Base-by-base conservation (phyloP, 192 early-diverging fungal genomes). In the Podochytrium sp. region DNA sequence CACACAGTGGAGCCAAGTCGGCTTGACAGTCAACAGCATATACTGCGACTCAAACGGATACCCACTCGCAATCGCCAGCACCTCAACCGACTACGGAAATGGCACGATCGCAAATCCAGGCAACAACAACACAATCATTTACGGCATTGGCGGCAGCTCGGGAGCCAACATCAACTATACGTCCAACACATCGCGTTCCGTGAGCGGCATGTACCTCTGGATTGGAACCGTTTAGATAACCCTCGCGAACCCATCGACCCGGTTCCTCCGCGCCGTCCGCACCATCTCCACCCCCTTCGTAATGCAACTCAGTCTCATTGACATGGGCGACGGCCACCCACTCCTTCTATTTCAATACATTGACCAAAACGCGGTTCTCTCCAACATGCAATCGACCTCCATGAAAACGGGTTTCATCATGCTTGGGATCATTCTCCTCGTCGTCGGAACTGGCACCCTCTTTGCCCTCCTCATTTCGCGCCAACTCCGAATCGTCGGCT, bases 401-500 rank as follows among this genome's bases (percentile, higher is more conserved):
- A 47, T 20, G 20, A 7, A 47, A 6, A 55, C 52, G 23, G 52
- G 52, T 7, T 55, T 20, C 30, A 20, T 20, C 25, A 10, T 55
- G 10, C 7, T 23, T 10, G 52, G 52, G 5, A 55, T 73, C 43
- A 73, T 73, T 16, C 16, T 56, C 32, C 47, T 14, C 14, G 7
- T 73, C 2, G 51, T 57, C 30, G 37, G 62, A 33, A 40, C 52
- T 2, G 50, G 72, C 43, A 63, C 43, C 23, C 12, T 74, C 14
- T 63, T 53, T 34, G 61, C 59, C 16, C 14, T 23, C 1, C 35
- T 32, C 56, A 32, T 72, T 32, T 53, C 70, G 7, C 35, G 57
- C n/a, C 72, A 74, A 53, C 65, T 65, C 47, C 14, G n/a, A 12
- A 33, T 27, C 4, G 72, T 74, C 18, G 38, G 27, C 7, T 32